Conservation (phyloP, 78 protist genomes). For the Ministeria vibrans region DNA sequence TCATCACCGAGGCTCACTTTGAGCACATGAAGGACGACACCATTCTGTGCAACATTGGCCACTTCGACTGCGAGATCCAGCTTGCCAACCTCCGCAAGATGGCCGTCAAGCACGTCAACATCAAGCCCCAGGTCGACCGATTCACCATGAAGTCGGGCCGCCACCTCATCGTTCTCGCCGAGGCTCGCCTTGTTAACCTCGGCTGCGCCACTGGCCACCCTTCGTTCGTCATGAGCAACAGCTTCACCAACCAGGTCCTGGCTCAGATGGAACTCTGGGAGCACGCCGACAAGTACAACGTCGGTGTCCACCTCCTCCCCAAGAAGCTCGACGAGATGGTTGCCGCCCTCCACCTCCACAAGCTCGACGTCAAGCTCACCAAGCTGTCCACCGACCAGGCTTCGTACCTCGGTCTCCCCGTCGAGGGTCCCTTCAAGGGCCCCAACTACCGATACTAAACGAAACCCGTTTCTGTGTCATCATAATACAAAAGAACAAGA, state of each 20-base stretch:
- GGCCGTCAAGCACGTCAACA: slow-evolving; percentile 63
- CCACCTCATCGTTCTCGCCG: slow-evolving; percentile 94
- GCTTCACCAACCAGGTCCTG: slow-evolving; percentile 94
- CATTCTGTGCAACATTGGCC: slow-evolving; percentile 99
- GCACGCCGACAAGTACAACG: slow-evolving; percentile 54
- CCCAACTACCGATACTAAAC: slow-evolving; percentile 75
- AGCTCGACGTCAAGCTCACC: slow-evolving; percentile 90
- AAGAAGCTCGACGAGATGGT: slow-evolving; percentile 97
- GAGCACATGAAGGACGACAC: slow-evolving; percentile 91
- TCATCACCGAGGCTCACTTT: slow-evolving; percentile 85
- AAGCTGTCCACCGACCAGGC: slow-evolving; percentile 77
- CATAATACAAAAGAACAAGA: no score
- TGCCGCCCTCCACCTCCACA: slow-evolving; percentile 92
- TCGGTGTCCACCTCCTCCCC: slow-evolving; percentile 91
- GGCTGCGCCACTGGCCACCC: slow-evolving; percentile 99
- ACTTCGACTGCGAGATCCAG: slow-evolving; percentile 98
- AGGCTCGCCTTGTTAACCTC: slow-evolving; percentile 97
- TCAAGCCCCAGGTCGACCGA: slow-evolving; percentile 98
- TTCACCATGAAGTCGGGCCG: slow-evolving; percentile 77
- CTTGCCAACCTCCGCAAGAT: slow-evolving; percentile 69
- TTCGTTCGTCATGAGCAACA: slow-evolving; percentile 97
- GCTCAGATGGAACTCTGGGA: slow-evolving; percentile 96
- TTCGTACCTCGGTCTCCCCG: slow-evolving; percentile 71
- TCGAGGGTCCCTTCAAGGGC: slow-evolving; percentile 82
- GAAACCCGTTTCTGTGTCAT: no score